Conservation (phyloP, 2,329 filamentous ascomycete species). For the Trichoderma arundinaceum region DNA sequence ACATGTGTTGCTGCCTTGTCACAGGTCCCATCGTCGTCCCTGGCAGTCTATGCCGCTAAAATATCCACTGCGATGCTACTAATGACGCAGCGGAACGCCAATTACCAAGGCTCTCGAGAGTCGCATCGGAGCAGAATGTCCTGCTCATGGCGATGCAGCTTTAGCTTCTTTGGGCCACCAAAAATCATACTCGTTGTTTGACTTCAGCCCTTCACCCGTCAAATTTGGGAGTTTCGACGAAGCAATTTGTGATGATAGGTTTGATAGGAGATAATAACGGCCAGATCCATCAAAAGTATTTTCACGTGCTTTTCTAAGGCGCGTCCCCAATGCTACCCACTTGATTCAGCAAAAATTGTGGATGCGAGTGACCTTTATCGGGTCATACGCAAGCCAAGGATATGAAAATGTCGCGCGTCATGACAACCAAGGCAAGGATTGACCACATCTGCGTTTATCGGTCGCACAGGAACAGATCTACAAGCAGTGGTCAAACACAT, state of each 20-base stretch:
- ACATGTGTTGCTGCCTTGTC: not conserved
- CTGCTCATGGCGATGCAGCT: not conserved
- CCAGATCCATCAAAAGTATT: not conserved
- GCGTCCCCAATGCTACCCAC: slow-evolving; percentile 13
- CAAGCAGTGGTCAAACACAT: slow-evolving; percentile 3
- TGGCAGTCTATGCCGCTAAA: slow-evolving; percentile 13
- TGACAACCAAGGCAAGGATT: slow-evolving; percentile 18
- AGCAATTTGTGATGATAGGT: not conserved
- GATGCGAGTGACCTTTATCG: slow-evolving; percentile 19
- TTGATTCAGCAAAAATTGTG: slow-evolving; percentile 9
- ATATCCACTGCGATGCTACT: slow-evolving; percentile 10
- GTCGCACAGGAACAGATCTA: slow-evolving; percentile 5
- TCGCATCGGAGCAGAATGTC: slow-evolving; percentile 4
- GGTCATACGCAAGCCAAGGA: slow-evolving; percentile 7
- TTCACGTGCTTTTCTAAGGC: slow-evolving; percentile 26
- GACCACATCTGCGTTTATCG: not conserved
- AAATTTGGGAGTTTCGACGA: not conserved
- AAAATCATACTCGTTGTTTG: not conserved
- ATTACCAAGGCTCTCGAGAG: not conserved
- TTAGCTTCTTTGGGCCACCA: not conserved
- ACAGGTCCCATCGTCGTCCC: slow-evolving; percentile 5
- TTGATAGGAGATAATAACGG: not conserved
- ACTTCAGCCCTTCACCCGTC: not conserved
- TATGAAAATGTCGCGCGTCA: slow-evolving; percentile 26
- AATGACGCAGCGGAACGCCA: slow-evolving; percentile 8